Percentiles rank a stretch among this genome's conserved stretches.
phyloP scores from a whole-genome alignment of 768 basidiomycete genomes.

The Tulasnella sp. region DNA sequence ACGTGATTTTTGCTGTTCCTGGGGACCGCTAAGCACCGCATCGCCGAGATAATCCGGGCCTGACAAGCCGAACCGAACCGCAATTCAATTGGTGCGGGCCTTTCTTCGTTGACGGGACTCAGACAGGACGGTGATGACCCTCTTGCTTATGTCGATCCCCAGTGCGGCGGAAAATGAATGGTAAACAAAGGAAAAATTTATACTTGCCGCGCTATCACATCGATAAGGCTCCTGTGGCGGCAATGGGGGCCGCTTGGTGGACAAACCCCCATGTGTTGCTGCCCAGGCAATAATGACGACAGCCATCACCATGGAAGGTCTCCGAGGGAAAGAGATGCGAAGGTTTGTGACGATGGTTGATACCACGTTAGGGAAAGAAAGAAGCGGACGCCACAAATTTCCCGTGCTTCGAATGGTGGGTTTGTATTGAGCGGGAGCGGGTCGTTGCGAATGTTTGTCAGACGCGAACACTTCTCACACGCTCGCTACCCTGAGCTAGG shows the following conservation, averaged over 20 bases:
- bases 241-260: neutral
- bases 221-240: neutral
- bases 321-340: neutral
- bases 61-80: neutral
- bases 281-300: neutral
- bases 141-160: neutral
- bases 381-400: slow-evolving; percentile 2
- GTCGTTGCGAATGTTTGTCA: neutral
- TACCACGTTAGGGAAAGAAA: neutral
- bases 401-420: neutral
- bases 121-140: slow-evolving; percentile 13
- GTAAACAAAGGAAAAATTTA: neutral
- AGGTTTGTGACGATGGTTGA: neutral
- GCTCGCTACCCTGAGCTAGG: neutral
- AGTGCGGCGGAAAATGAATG: neutral
- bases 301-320: slow-evolving; percentile 8
- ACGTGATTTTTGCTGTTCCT: neutral
- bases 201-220: neutral
- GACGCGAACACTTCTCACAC: neutral
- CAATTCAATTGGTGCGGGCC: neutral
- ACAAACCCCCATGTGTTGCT: neutral
- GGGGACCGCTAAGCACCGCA: neutral
- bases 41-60: slow-evolving; percentile 3
- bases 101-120: neutral
- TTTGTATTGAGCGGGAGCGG: neutral